A percentile compares a stretch with the other conserved stretches of the same genome.
These are phyloP conservation scores for Sapria himalayana DNA, from an alignment of 345 rosid species.

Conservation along the genomic window DNA sequence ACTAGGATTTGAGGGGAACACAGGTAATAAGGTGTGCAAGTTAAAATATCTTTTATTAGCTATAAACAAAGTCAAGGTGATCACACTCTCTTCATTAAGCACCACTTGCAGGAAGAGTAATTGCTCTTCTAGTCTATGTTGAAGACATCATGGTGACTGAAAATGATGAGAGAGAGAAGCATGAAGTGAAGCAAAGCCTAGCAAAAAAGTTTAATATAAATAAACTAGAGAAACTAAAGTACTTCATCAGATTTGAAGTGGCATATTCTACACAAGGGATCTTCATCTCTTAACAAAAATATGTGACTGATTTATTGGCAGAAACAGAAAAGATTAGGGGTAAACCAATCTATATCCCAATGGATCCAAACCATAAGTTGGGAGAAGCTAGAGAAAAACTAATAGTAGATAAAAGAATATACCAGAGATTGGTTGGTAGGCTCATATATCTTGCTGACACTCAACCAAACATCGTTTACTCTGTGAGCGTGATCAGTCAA, in stretches of 20 bases:
- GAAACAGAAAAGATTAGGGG: not conserved
- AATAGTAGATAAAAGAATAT: not conserved
- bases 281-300: too few species aligned
- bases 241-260: not conserved
- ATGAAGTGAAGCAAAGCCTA: not conserved
- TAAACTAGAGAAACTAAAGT: not conserved
- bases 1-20: too few species aligned
- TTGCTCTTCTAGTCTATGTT: too few species aligned
- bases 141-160: constrained; percentile 1
- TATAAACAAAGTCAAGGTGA: not conserved
- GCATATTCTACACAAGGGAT: too few species aligned
- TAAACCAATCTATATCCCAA: not conserved
- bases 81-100: not conserved
- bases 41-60: not conserved
- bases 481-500: not conserved
- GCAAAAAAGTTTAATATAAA: not conserved
- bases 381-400: not conserved
- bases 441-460: constrained; percentile 2
- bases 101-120: too few species aligned
- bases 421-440: constrained; percentile 2
- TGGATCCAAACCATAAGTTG: constrained; percentile 3
- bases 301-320: too few species aligned
- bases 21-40: not conserved
- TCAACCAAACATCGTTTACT: not conserved
- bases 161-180: not conserved